Conservation (phyloP, 2,329 filamentous ascomycete genomes). For the Pestalotiopsis sp. region DNA sequence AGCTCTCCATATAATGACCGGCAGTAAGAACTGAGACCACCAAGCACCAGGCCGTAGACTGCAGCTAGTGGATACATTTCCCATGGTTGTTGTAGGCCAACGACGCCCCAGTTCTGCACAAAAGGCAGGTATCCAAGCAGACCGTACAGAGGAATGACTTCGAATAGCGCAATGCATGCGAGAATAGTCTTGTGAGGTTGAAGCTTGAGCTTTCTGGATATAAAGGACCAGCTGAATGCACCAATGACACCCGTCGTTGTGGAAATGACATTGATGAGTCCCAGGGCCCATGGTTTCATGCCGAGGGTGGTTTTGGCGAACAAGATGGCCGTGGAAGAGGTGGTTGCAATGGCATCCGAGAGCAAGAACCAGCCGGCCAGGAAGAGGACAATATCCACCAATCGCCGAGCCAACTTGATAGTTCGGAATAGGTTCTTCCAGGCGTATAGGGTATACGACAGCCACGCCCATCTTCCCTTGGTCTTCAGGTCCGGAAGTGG, state of each 20-base stretch:
- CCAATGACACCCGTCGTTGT: conserved; percentile 83
- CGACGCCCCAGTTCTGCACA: conserved; percentile 71
- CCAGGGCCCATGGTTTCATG: conserved; percentile 87
- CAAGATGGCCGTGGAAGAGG: conserved; percentile 89
- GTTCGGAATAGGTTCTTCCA: conserved; percentile 89
- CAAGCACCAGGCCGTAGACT: conserved; percentile 90
- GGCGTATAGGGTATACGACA: conserved; percentile 77
- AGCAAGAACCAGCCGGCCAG: conserved; percentile 92
- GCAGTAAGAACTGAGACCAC: conserved; percentile 91
- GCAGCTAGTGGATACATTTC: conserved; percentile 95
- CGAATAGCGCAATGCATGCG: conserved; percentile 87
- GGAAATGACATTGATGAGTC: conserved; percentile 90
- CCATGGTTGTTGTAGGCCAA: conserved; percentile 91
- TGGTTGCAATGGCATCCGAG: conserved; percentile 91
- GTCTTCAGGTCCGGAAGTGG: conserved; percentile 60
- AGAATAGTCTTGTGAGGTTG: conserved; percentile 86
- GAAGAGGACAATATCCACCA: conserved; percentile 77
- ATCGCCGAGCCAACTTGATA: conserved; percentile 70
- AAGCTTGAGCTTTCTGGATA: conserved; percentile 72
- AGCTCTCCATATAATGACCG: conserved; percentile 90
- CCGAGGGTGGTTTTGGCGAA: conserved; percentile 93
- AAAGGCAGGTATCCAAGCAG: conserved; percentile 85
- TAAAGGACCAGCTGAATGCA: conserved; percentile 84
- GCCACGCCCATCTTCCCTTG: conserved; percentile 51
- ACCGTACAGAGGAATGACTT: conserved; percentile 90